phyloP scores from a whole-genome alignment of 164 flowering plant genomes.

The Pachysandra terminalis region DNA sequence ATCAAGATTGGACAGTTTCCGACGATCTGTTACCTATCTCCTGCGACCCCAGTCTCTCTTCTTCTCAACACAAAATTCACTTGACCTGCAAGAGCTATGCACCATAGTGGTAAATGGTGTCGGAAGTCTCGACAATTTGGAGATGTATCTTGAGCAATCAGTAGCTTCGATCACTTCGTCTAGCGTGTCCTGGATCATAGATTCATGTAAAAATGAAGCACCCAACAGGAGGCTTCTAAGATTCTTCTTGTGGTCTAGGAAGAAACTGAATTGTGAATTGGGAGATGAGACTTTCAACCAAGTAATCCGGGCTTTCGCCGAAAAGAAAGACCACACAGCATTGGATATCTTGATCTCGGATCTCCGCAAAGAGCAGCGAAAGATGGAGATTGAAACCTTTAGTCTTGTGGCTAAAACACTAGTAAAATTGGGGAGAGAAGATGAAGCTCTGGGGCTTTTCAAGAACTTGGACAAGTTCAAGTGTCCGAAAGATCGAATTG shows the following conservation, averaged over 20 bases:
- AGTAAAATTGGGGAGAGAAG: too few species aligned
- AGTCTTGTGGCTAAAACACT: slow-evolving; percentile 50
- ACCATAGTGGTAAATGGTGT: slow-evolving; percentile 35
- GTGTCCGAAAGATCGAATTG: slow-evolving; percentile 41
- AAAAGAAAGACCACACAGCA: slow-evolving; percentile 52
- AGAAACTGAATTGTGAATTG: slow-evolving; percentile 24
- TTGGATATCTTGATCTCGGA: slow-evolving; percentile 56
- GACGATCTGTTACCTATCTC: slow-evolving; percentile 4
- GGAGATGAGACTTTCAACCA: slow-evolving; percentile 51
- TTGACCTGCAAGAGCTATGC: slow-evolving; percentile 35
- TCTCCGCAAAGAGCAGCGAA: slow-evolving; percentile 43
- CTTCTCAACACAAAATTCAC: slow-evolving; percentile 14
- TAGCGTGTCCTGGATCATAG: slow-evolving; percentile 43
- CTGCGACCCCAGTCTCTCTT: not conserved
- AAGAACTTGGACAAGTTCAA: slow-evolving; percentile 64
- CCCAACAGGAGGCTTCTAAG: slow-evolving; percentile 64
- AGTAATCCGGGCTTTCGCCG: slow-evolving; percentile 46
- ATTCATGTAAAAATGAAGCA: slow-evolving; percentile 48
- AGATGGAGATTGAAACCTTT: slow-evolving; percentile 52
- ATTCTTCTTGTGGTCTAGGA: slow-evolving; percentile 67
- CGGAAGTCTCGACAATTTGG: slow-evolving; percentile 68
- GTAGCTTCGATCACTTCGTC: slow-evolving; percentile 31
- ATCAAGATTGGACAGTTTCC: slow-evolving; percentile 10
- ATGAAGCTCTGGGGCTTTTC: slow-evolving; percentile 69
- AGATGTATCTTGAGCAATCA: slow-evolving; percentile 36